A percentile compares a stretch with the other conserved stretches of the same genome.
phyloP scores from a whole-genome alignment of 495 filamentous ascomycete genomes.

The Cercophora samala region DNA sequence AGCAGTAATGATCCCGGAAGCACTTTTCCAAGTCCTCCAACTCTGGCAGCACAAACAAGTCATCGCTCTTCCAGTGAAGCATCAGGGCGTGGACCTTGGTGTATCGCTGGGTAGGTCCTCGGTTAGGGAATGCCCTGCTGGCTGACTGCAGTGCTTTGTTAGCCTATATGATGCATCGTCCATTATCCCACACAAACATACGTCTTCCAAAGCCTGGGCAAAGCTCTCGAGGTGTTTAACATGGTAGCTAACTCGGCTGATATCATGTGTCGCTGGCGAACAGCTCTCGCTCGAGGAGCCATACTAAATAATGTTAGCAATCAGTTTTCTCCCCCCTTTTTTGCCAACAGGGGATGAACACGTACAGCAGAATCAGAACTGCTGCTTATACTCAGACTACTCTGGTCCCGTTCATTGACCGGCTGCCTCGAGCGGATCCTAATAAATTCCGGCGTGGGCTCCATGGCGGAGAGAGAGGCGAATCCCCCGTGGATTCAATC shows the following conservation, averaged over 20 bases:
- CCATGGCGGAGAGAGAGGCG: conserved; percentile 24
- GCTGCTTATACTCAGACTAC: conserved; percentile 41
- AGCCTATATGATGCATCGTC: conserved; percentile 4
- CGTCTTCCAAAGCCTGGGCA: conserved; percentile 47
- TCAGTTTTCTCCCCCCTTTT: not conserved
- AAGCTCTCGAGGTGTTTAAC: conserved; percentile 49
- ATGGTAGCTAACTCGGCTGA: conserved; percentile 51
- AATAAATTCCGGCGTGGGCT: conserved; percentile 36
- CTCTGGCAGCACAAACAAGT: conserved; percentile 51
- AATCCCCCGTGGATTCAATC: not conserved
- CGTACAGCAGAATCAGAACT: conserved; percentile 48
- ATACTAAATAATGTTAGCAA: conserved; percentile 36
- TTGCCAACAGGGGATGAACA: no score
- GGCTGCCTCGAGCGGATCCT: conserved; percentile 45
- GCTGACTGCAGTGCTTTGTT: conserved; percentile 38
- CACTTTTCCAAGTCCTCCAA: conserved; percentile 49
- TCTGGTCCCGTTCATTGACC: conserved; percentile 31
- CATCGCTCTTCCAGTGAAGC: conserved; percentile 55
- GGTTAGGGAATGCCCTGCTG: conserved; percentile 49
- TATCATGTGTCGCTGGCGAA: conserved; percentile 49
- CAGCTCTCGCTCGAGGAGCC: conserved; percentile 42
- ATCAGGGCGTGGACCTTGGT: conserved; percentile 50
- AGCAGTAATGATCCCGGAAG: conserved; percentile 47
- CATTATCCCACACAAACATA: conserved; percentile 26
- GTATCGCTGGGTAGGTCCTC: conserved; percentile 45